A percentile compares a stretch with the other conserved stretches of the same genome.
Conservation (phyloP, 805 yeast genomes). For the Tetrapisispora phaffii region DNA sequence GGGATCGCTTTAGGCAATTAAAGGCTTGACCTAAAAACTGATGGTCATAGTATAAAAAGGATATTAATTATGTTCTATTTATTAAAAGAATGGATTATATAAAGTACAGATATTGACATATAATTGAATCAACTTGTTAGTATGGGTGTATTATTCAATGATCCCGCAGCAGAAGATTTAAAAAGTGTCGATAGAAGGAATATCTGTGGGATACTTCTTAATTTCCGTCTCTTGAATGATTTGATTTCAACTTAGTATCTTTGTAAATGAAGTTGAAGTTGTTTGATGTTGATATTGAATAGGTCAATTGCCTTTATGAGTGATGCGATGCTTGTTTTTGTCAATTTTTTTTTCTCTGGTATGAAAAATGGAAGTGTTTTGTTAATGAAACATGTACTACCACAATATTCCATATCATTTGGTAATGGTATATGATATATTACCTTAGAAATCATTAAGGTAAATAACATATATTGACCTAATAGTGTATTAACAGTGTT, state of each 20-base stretch:
- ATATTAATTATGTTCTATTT: no score
- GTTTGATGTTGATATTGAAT: slow-evolving; percentile 2
- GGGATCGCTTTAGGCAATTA: no score
- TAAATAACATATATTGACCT: slow-evolving; percentile 15
- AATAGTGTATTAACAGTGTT: slow-evolving; percentile 14
- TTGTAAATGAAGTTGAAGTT: slow-evolving; percentile 1
- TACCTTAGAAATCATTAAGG: background rate
- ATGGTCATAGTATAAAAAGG: no score
- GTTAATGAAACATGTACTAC: slow-evolving; percentile 1
- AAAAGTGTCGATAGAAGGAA: no score
- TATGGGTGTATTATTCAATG: no score
- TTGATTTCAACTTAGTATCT: background rate
- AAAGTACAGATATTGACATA: no score
- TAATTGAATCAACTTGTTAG: no score
- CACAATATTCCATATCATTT: background rate
- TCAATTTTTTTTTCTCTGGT: background rate
- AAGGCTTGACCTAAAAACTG: no score
- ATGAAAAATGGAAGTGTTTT: background rate
- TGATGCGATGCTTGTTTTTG: background rate
- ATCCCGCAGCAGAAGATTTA: no score
- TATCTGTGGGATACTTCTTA: no score
- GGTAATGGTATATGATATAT: slow-evolving; percentile 2
- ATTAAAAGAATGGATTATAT: no score
- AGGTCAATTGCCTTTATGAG: background rate
- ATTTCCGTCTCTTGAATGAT: background rate